phyloP scores from a whole-genome alignment of 495 filamentous ascomycete genomes.

The Penicillium samsonianum region DNA sequence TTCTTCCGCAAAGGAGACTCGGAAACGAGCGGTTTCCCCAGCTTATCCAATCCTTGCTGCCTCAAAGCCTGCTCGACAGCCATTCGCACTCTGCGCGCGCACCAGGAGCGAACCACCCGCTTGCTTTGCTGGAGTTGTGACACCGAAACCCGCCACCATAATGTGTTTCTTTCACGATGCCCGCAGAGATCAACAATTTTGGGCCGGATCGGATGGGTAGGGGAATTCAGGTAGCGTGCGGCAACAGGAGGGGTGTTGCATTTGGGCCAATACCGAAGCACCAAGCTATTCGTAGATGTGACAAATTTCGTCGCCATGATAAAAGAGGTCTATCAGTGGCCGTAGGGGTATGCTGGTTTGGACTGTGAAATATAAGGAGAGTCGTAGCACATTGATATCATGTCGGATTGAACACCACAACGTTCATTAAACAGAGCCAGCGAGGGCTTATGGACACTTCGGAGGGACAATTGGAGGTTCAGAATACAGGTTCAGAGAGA shows the following conservation, averaged over 20 bases:
- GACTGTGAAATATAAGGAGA: conserved; percentile 1
- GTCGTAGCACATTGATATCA: conserved; percentile 20
- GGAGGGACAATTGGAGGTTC: not conserved
- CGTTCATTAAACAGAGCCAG: not conserved
- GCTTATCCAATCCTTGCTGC: conserved; percentile 54
- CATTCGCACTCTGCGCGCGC: conserved; percentile 47
- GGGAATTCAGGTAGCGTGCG: conserved; percentile 31
- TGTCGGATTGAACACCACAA: conserved; percentile 12
- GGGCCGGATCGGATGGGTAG: conserved; percentile 34
- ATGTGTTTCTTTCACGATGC: conserved; percentile 34
- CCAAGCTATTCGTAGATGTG: conserved; percentile 20
- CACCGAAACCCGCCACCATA: conserved; percentile 53
- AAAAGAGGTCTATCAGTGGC: conserved; percentile 4
- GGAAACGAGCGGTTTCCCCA: conserved; percentile 42
- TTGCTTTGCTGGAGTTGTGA: conserved; percentile 30
- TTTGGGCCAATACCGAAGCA: conserved; percentile 28
- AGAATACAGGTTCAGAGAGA: not conserved
- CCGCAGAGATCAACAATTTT: conserved; percentile 40
- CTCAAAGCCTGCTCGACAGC: conserved; percentile 59
- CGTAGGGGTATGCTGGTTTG: not conserved
- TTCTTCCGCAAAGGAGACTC: not conserved
- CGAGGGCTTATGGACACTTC: not conserved
- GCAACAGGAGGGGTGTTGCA: conserved; percentile 33
- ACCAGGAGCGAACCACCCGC: conserved; percentile 56
- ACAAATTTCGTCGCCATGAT: conserved; percentile 20